Evolutionary conservation across 495 filamentous ascomycete genomes (phyloP).

Genomic region (Annulohypoxylon maeteangense): DNA sequence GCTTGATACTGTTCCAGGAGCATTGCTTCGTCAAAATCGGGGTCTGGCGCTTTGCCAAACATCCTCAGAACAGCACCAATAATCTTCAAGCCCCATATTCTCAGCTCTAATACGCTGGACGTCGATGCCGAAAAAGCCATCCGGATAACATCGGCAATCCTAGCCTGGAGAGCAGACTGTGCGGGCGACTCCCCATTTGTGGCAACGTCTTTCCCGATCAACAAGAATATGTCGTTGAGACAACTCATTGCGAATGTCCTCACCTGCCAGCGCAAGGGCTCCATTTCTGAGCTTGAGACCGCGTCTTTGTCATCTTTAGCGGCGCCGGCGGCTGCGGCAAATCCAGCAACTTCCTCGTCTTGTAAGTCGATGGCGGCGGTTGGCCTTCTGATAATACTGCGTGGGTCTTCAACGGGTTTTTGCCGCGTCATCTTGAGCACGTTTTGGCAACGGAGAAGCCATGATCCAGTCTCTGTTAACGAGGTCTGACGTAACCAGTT

Average conservation of each 20-base stretch:
- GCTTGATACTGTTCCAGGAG: constrained; percentile 98
- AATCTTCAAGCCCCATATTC: constrained; percentile 89
- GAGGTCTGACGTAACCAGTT: constrained; percentile 93
- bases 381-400: constrained; percentile 59
- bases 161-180: constrained; percentile 78
- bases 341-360: constrained; percentile 96
- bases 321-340: constrained; percentile 75
- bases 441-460: constrained; percentile 88
- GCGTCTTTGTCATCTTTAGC: constrained; percentile 71
- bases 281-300: constrained; percentile 75
- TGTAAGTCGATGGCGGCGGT: constrained; percentile 76
- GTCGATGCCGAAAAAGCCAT: constrained; percentile 99
- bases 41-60: constrained; percentile 95
- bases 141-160: constrained; percentile 91
- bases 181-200: constrained; percentile 76
- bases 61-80: constrained; percentile 93
- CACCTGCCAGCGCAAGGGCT: constrained; percentile 94
- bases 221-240: constrained; percentile 81
- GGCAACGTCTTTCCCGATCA: constrained; percentile 77
- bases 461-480: constrained; percentile 76
- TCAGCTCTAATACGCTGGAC: constrained; percentile 86
- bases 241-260: constrained; percentile 93
- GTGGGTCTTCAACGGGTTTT: constrained; percentile 63
- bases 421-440: constrained; percentile 86
- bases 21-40: constrained; percentile 94